Evolutionary conservation across 768 basidiomycete genomes (phyloP).

Genomic region (Stropharia rugosoannulata): DNA sequence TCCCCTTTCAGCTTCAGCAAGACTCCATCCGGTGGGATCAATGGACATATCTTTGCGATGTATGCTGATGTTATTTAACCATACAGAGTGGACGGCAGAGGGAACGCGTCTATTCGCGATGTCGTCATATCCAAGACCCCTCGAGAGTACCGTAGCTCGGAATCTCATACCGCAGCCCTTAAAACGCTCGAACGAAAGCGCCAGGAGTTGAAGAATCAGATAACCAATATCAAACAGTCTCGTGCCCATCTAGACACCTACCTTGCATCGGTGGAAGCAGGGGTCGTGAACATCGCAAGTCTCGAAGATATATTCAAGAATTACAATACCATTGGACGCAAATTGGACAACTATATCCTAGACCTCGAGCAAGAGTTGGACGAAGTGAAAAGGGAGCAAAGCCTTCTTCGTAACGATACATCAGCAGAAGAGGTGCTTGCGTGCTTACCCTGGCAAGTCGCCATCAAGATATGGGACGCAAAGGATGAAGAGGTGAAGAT

Average conservation of each 20-base stretch:
- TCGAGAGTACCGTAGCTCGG: background rate
- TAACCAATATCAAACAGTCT: conserved; percentile 23
- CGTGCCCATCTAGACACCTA: conserved; percentile 26
- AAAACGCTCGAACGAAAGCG: conserved; percentile 16
- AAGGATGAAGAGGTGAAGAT: conserved; percentile 29
- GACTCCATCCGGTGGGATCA: conserved; percentile 28
- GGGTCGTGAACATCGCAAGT: conserved; percentile 21
- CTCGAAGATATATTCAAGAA: conserved; percentile 23
- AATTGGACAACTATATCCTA: conserved; percentile 23
- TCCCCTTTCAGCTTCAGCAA: conserved; percentile 27
- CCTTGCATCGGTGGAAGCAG: conserved; percentile 25
- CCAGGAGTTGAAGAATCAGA: conserved; percentile 18
- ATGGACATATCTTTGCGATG: conserved; percentile 14
- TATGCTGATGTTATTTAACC: background rate
- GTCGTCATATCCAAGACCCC: conserved; percentile 7
- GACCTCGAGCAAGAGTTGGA: conserved; percentile 24
- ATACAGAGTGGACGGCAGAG: conserved; percentile 37
- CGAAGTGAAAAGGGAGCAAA: background rate
- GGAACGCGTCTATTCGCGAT: conserved; percentile 6
- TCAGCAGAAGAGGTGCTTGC: conserved; percentile 9
- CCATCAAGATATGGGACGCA: conserved; percentile 30
- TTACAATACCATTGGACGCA: conserved; percentile 22
- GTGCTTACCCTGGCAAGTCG: conserved; percentile 15
- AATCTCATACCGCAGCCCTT: background rate
- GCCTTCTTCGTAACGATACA: background rate